Base-by-base conservation (phyloP, 2,329 filamentous ascomycete genomes). In the Ophiostoma sp. region DNA sequence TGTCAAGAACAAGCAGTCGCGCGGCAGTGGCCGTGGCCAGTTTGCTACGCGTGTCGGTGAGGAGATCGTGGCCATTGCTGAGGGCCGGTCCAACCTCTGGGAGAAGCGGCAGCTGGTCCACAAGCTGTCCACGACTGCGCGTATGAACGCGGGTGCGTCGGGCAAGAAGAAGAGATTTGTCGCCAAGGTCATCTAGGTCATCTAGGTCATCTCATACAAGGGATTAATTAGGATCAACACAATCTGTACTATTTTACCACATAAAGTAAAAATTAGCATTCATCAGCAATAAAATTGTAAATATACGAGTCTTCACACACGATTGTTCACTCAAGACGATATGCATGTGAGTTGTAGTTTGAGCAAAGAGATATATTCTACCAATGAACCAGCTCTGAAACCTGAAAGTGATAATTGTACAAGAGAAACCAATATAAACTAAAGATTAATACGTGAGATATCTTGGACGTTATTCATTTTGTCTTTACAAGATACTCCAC, bases 11-110 rank as follows among this genome's bases (percentile, higher is more conserved):
- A 89, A 90, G 79, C 86, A 85, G 71, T 90, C 88, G 72, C 83
- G 84, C 73, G 90, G 89, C 27, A 90, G 87, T 74, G 91, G 91
- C 7, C 85, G 85, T 69, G 84, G 84, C 71, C 87, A 88, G 77
- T 90, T 96, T 75, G 89, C 92, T 11, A 83, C 89, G 74, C 84
- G 91, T 68, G 85, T 98, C 71, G 93, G 92, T 1, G 89, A 94
- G 76, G 94, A 97, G 83, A 81, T 98, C 70, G 84, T 98, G 67
- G 85, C 89, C 47, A 90, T 98, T 40, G 88, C 96, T 9, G 93
- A 98, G 82, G 95, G 95, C 44, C 86, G 86, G 74, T 96, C 92
- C 72, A 76, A 79, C 38, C 89, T 92, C 64, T 99, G 95, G 95
- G 92, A 96, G 58, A 89, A 87, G 82, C 85, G 95, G 73, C 83